These are phyloP conservation scores for Davidsoniella virescens DNA, from an alignment of 2,329 filamentous ascomycete species.

Conservation along the genomic window DNA sequence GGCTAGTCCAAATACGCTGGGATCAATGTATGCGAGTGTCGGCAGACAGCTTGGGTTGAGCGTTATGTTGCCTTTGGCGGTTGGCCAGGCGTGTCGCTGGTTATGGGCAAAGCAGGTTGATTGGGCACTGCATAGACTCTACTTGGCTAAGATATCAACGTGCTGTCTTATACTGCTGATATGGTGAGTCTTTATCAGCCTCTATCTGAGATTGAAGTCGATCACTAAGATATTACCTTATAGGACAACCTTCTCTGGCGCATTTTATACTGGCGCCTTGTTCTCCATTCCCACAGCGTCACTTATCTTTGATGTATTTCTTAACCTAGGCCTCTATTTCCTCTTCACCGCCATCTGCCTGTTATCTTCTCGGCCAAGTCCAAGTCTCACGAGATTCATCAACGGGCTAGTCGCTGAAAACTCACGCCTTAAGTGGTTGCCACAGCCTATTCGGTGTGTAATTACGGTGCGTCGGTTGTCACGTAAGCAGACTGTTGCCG, in stretches of 20 bases:
- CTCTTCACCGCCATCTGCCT: conserved; percentile 49
- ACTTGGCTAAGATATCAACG: conserved; percentile 31
- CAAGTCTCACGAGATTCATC: conserved; percentile 18
- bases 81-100: conserved; percentile 44
- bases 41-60: conserved; percentile 53
- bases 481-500: conserved; percentile 47
- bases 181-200: conserved; percentile 23
- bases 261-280: conserved; percentile 48
- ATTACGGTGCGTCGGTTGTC: conserved; percentile 37
- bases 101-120: conserved; percentile 33
- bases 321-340: conserved; percentile 46
- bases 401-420: conserved; percentile 23
- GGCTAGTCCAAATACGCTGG: conserved; percentile 34
- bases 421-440: conserved; percentile 16
- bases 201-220: conserved; percentile 13
- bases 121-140: conserved; percentile 36
- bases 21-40: conserved; percentile 47
- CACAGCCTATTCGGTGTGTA: conserved; percentile 18
- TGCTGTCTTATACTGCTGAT: conserved; percentile 31
- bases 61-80: conserved; percentile 45
- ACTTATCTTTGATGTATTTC: conserved; percentile 49
- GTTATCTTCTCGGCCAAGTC: conserved; percentile 29
- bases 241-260: conserved; percentile 49
- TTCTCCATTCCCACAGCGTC: conserved; percentile 40
- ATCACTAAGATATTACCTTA: too few species aligned